A percentile compares a stretch with the other conserved stretches of the same genome.
Conservation (phyloP, 164 flowering plant genomes). For the Piper betle region DNA sequence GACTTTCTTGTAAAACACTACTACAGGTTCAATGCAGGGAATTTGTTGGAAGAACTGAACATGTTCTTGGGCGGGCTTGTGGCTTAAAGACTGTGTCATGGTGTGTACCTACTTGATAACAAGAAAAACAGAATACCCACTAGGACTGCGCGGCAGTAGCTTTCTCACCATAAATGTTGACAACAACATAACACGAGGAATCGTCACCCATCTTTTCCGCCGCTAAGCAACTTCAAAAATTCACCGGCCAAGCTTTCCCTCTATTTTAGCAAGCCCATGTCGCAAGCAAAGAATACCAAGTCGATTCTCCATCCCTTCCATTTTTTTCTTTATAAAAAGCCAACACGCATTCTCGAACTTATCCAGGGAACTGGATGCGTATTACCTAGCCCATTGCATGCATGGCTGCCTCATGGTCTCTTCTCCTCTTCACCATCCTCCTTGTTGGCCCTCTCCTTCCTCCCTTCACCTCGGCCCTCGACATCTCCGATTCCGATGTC, state of each 20-base stretch:
- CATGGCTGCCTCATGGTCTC: conserved; percentile 5
- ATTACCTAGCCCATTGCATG: neutral
- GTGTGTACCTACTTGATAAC: no score
- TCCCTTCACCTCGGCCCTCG: neutral
- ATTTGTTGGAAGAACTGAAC: no score
- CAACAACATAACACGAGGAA: no score
- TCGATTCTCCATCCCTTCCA: neutral
- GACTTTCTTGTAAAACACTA: no score
- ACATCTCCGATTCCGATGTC: conserved; percentile 14
- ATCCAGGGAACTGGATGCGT: neutral
- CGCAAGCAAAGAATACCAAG: neutral
- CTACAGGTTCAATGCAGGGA: no score
- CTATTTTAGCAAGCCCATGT: neutral
- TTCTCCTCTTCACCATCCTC: conserved; percentile 6
- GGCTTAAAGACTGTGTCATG: no score
- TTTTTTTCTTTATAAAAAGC: no score
- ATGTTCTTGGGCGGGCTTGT: no score
- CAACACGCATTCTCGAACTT: no score
- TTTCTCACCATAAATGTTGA: no score
- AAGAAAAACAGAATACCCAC: no score
- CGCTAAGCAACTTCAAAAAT: neutral
- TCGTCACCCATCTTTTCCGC: neutral
- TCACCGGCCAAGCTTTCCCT: neutral
- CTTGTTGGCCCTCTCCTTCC: conserved; percentile 9
- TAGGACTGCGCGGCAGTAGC: no score